Conservation (phyloP, 805 yeast genomes). For the Lipomyces starkeyi region DNA sequence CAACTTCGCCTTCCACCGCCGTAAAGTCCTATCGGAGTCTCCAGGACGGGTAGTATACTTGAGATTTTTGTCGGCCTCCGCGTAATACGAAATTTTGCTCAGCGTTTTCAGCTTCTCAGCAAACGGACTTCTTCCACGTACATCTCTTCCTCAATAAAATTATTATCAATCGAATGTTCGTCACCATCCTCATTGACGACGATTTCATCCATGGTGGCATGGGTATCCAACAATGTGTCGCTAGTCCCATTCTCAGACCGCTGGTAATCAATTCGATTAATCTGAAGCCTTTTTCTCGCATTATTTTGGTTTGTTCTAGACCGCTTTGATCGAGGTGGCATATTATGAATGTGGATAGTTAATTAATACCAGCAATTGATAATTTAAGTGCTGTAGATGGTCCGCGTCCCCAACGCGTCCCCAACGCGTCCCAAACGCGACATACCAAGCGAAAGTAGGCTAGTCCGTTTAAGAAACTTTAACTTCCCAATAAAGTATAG, state of each 20-base stretch:
- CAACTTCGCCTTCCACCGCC: too few species aligned
- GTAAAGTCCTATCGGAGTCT: neutral
- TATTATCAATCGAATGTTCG: neutral
- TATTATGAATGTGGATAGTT: too few species aligned
- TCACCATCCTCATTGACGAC: neutral
- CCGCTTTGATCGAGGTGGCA: slow-evolving; percentile 1
- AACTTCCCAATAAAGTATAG: too few species aligned
- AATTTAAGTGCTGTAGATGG: too few species aligned
- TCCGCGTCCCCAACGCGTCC: too few species aligned
- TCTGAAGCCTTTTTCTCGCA: neutral
- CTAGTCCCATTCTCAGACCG: neutral
- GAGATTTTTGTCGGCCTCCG: neutral
- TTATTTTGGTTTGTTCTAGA: neutral
- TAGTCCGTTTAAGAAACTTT: too few species aligned
- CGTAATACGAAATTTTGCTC: neutral
- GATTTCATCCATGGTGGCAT: neutral
- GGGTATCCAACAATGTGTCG: neutral
- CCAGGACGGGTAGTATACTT: neutral
- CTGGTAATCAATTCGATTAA: neutral
- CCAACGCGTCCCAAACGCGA: too few species aligned
- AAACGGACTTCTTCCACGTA: neutral
- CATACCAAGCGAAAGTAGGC: too few species aligned
- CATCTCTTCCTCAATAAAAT: neutral
- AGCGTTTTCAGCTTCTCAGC: neutral
- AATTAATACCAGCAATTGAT: too few species aligned